A percentile compares a stretch with the other conserved stretches of the same genome.
These are phyloP conservation scores for Aspergillus chevalieri DNA, from an alignment of 2,329 filamentous ascomycete genomes.

Conservation along the genomic window DNA sequence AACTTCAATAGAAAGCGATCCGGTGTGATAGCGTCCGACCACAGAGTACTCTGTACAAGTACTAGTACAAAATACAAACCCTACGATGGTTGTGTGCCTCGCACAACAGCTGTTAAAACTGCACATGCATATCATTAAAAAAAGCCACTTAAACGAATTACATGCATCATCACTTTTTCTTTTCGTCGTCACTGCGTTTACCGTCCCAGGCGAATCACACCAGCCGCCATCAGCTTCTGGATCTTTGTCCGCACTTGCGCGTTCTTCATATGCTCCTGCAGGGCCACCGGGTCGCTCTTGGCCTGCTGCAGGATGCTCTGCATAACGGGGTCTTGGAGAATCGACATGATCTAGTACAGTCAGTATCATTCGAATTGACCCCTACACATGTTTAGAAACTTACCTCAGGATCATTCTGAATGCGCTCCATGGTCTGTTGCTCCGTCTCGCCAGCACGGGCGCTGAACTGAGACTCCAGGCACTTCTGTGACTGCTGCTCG, in stretches of 20 bases:
- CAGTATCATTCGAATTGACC: background rate
- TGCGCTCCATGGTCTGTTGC: slow-evolving; percentile 85
- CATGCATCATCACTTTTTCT: background rate
- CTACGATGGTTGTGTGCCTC: too few species aligned
- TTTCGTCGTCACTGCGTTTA: slow-evolving; percentile 24
- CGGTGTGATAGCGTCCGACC: too few species aligned
- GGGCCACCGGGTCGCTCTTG: slow-evolving; percentile 82
- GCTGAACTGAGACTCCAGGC: slow-evolving; percentile 79
- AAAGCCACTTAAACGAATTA: too few species aligned
- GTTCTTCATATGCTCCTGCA: slow-evolving; percentile 98
- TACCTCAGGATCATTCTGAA: slow-evolving; percentile 86
- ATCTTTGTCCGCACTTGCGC: slow-evolving; percentile 77
- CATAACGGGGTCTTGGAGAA: slow-evolving; percentile 96
- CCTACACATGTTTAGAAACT: slow-evolving; percentile 24
- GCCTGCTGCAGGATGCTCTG: slow-evolving; percentile 95
- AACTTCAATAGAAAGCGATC: background rate
- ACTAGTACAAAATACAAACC: too few species aligned
- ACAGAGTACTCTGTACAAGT: too few species aligned
- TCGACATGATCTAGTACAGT: slow-evolving; percentile 63
- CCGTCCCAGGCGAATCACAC: slow-evolving; percentile 75
- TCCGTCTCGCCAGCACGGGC: slow-evolving; percentile 91
- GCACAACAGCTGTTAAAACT: too few species aligned
- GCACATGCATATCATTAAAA: too few species aligned
- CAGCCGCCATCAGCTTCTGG: slow-evolving; percentile 87
- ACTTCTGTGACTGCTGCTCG: slow-evolving; percentile 89